A percentile compares a stretch with the other conserved stretches of the same genome.
These are phyloP conservation scores for Linnemannia zychae DNA, from an alignment of 192 early-diverging fungal genomes.

Conservation along the genomic window DNA sequence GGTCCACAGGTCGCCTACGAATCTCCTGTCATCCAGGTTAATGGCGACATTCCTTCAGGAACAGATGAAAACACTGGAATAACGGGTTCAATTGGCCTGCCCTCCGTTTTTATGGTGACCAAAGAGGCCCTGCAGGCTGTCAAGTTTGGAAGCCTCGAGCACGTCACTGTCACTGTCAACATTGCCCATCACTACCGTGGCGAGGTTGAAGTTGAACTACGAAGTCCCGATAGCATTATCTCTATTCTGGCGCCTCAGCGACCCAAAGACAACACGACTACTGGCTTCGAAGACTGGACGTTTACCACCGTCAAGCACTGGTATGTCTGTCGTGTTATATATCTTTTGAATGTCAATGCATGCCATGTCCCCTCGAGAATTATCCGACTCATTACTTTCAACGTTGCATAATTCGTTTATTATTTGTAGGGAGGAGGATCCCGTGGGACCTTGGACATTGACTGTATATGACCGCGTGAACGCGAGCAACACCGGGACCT, in stretches of 20 bases:
- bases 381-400: background rate
- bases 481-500: conserved; percentile 63
- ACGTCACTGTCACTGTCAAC: conserved; percentile 86
- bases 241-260: conserved; percentile 77
- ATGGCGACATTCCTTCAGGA: conserved; percentile 69
- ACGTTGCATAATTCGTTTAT: background rate
- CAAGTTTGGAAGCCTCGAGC: conserved; percentile 78
- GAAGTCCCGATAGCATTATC: conserved; percentile 73
- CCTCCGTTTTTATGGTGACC: conserved; percentile 59
- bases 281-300: conserved; percentile 88
- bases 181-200: conserved; percentile 83
- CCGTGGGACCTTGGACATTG: conserved; percentile 84
- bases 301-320: conserved; percentile 96
- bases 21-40: conserved; percentile 54
- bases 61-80: conserved; percentile 33
- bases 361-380: background rate
- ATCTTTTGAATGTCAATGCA: background rate
- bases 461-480: conserved; percentile 71
- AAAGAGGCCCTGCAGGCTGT: conserved; percentile 65
- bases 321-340: conserved; percentile 41
- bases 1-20: conserved; percentile 71
- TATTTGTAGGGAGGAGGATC: conserved; percentile 80
- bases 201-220: conserved; percentile 82
- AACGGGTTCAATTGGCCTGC: conserved; percentile 48
- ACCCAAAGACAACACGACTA: conserved; percentile 67